These are phyloP conservation scores for Neonectria ditissima DNA, from an alignment of 2,329 filamentous ascomycete species.

Conservation along the genomic window DNA sequence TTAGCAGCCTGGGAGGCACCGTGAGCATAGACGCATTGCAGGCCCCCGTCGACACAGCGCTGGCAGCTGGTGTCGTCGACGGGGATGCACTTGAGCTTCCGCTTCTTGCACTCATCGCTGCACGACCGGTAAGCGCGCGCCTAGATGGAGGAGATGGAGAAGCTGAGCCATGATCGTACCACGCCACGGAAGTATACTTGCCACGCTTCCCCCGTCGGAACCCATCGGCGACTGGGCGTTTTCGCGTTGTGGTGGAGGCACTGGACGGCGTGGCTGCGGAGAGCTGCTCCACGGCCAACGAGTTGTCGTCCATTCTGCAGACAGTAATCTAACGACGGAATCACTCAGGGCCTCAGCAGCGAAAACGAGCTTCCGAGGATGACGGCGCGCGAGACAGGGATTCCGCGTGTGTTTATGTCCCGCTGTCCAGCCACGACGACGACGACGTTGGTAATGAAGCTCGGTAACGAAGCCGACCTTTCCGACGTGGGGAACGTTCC, in stretches of 20 bases:
- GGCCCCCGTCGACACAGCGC: conserved; percentile 45
- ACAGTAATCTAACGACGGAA: conserved; percentile 16
- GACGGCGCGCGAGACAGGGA: conserved; percentile 11
- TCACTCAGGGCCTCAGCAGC: not conserved
- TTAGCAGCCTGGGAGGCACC: conserved; percentile 37
- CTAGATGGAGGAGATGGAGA: not conserved
- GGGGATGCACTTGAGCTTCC: conserved; percentile 56
- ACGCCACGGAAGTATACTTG: conserved; percentile 54
- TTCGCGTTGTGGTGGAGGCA: conserved; percentile 7
- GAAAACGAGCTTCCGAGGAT: conserved; percentile 25
- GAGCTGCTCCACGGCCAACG: conserved; percentile 17
- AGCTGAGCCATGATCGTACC: conserved; percentile 40
- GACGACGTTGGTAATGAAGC: too few relatives aligned
- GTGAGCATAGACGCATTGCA: conserved; percentile 44
- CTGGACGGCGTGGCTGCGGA: conserved; percentile 13
- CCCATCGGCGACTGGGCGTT: conserved; percentile 15
- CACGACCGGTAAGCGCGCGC: conserved; percentile 21
- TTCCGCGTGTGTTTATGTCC: conserved; percentile 22
- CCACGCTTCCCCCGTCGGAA: conserved; percentile 46
- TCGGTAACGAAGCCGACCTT: too few relatives aligned
- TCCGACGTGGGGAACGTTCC: too few relatives aligned
- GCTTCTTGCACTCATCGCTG: conserved; percentile 55
- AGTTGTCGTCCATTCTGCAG: conserved; percentile 16
- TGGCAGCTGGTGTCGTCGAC: conserved; percentile 44
- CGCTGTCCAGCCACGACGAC: conserved; percentile 17